Base-by-base conservation (phyloP, 495 filamentous ascomycete species). In the Evansstolkia leycettana region DNA sequence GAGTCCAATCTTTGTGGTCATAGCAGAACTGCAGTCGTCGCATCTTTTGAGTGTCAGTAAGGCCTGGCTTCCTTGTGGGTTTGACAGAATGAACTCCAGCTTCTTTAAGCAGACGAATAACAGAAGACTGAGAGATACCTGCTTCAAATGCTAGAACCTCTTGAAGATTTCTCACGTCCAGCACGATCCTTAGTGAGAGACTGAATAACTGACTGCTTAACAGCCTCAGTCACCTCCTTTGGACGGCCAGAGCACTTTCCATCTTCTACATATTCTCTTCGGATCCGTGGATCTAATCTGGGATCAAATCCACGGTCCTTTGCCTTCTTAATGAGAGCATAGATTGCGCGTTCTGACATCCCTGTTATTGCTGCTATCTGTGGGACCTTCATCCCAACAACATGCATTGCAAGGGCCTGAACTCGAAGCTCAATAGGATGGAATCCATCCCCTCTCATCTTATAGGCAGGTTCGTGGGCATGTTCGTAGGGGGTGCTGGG, bases 201-300 rank as follows among this genome's bases (percentile, higher is more conserved):
- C 5, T 23, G 5, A 5, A 23, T 4, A 9, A 23, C 9, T 5
- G 20, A 4, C 9, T 23, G 20, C 9, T 23, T 9, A 23, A 4
- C 4, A 23, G 20, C 20, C 9, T 23, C 20, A 29, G 28, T 5
- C 5, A n/a, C 11, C 14, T 29, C 4, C 31, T 16, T 29, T 2
- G 34, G 34, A 2, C 34, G 34, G 20, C 34, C 34, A 27, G 34
- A 28, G 16, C 23, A 12, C 23, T 27, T 27, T 4, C 13, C 23
- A 36, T 36, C 34, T 27, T 27, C 34, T 10, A 36, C 34, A 36
- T 36, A 36, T 14, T 36, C 34, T 9, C 9, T 28, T 4, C 7
- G 13, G 12, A 33, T 33, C 6, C 31, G 31, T 8, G 31, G 31
- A 19, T 33, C 31, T 5, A 17, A 5, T 3, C 17, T 10, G 3